Conservation (phyloP, 805 yeast species). For the Starmerella stigmatis region DNA sequence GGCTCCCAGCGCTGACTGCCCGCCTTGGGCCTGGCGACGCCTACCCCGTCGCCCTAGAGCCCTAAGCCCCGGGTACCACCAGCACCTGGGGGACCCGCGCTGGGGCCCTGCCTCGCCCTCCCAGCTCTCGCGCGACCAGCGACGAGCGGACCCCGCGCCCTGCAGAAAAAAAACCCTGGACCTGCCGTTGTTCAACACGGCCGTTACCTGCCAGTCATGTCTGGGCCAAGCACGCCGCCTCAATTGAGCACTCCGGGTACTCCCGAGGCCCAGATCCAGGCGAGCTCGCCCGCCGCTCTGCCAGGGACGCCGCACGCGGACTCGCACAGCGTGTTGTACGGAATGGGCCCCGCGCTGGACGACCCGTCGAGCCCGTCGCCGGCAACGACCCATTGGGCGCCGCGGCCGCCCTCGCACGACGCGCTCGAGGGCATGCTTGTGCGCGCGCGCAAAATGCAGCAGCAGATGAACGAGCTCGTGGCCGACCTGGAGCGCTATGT, state of each 20-base stretch:
- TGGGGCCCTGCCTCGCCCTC: not conserved
- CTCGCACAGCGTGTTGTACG: conserved; percentile 11
- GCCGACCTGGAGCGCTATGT: conserved; percentile 8
- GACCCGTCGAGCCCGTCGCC: conserved; percentile 22
- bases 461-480: conserved; percentile 12
- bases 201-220: not conserved
- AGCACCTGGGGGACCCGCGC: not conserved
- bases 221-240: conserved; percentile 4
- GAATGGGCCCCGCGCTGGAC: conserved; percentile 22
- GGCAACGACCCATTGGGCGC: conserved; percentile 1
- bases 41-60: conserved; percentile 4
- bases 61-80: not conserved
- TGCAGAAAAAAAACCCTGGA: not conserved
- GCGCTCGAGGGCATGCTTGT: conserved; percentile 6
- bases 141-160: not conserved
- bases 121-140: not conserved
- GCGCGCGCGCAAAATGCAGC: conserved; percentile 16
- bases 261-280: conserved; percentile 11
- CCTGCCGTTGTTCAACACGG: conserved; percentile 9
- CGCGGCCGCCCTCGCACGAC: conserved; percentile 7
- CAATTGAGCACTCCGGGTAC: conserved; percentile 14
- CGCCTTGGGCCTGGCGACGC: too few species aligned
- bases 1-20: not conserved
- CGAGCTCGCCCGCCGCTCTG: not conserved
- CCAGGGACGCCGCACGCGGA: conserved; percentile 18